Percentiles rank a stretch among this genome's conserved stretches.
Conservation (phyloP, 1,284 basidiomycete genomes). For the Sporisorium reilianum region DNA sequence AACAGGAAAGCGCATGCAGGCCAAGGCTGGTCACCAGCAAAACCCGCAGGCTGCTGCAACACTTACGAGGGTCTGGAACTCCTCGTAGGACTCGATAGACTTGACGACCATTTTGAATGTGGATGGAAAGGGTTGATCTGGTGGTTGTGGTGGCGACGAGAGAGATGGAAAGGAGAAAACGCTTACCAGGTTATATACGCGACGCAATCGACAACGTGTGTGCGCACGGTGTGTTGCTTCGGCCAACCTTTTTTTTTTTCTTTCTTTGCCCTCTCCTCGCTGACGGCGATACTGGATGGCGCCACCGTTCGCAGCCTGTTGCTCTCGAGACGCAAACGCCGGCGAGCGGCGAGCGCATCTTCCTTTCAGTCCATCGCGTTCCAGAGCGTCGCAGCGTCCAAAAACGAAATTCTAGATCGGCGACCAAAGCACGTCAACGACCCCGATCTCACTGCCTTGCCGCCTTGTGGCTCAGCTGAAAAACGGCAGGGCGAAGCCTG, state of each 20-base stretch:
- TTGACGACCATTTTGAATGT: constrained; percentile 70
- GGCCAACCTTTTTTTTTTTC: not conserved
- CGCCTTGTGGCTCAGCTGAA: too few species aligned
- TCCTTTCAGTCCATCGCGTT: constrained; percentile 8
- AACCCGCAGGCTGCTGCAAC: not conserved
- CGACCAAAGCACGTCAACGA: constrained; percentile 12
- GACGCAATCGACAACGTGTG: constrained; percentile 4
- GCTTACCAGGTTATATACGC: constrained; percentile 11
- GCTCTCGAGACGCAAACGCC: not conserved
- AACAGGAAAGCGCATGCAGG: not conserved
- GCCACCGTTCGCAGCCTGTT: not conserved
- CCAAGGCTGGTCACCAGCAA: too few species aligned
- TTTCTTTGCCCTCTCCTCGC: not conserved
- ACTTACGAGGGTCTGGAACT: constrained; percentile 74
- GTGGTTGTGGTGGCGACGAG: not conserved
- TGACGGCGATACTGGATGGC: not conserved
- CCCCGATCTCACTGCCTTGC: constrained; percentile 7
- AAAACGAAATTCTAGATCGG: not conserved
- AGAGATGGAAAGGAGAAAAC: not conserved
- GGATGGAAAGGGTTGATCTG: not conserved
- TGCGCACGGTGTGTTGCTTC: constrained; percentile 1
- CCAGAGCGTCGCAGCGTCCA: too few species aligned
- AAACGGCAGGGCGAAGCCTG: too few species aligned
- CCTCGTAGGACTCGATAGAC: constrained; percentile 73
- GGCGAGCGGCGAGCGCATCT: not conserved